phyloP scores from a whole-genome alignment of 192 early-diverging fungal species.

The Podochytrium sp. region DNA sequence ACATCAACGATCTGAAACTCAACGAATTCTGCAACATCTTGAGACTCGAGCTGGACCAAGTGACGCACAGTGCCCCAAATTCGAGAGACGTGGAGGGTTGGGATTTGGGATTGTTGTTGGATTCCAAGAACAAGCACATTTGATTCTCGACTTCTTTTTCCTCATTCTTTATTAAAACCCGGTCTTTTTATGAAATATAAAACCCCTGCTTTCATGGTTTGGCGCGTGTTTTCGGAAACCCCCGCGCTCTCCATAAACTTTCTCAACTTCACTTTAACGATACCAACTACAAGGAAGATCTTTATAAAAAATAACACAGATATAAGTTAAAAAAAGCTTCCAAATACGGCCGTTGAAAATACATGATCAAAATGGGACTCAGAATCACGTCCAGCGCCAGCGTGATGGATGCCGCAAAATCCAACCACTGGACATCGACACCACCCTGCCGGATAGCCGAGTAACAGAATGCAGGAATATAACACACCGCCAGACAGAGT shows the following conservation, averaged over 20 bases:
- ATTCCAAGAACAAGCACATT: too few species aligned
- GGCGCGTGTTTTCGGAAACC: too few species aligned
- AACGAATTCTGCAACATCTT: constrained; percentile 46
- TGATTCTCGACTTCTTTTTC: too few species aligned
- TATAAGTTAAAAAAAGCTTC: neutral
- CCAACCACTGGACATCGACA: neutral
- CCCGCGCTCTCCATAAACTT: too few species aligned
- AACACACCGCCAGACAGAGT: neutral
- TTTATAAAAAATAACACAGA: neutral
- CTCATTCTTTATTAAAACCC: too few species aligned
- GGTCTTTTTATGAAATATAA: too few species aligned
- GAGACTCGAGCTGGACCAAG: constrained; percentile 35
- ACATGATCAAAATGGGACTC: neutral
- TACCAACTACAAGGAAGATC: too few species aligned
- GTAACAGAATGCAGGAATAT: neutral
- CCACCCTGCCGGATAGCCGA: neutral
- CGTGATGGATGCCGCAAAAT: neutral
- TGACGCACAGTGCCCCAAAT: constrained; percentile 1
- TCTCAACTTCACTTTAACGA: too few species aligned
- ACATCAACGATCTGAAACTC: constrained; percentile 67
- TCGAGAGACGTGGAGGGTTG: neutral
- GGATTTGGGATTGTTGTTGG: too few species aligned
- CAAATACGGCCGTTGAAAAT: constrained; percentile 5
- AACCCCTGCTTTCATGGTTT: too few species aligned
- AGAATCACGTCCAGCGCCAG: neutral